phyloP scores from a whole-genome alignment of 78 protist species.

The Anaeramoeba ignava region DNA sequence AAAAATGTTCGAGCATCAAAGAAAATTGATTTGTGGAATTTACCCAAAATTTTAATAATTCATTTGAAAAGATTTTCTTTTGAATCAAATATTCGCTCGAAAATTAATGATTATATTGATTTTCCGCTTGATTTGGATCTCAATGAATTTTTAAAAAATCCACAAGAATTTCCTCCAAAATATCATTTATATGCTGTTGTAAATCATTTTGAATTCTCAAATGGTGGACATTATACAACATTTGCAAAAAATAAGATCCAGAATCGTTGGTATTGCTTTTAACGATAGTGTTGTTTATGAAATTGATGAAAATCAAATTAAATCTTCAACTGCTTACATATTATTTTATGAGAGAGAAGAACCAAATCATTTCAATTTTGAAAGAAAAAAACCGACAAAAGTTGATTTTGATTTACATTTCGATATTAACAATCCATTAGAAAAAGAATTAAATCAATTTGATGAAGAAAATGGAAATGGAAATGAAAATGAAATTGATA shows the following conservation, averaged over 20 bases:
- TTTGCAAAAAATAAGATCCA: background rate
- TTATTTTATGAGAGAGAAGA: background rate
- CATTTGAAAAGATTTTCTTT: background rate
- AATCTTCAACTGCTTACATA: background rate
- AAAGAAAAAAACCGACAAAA: too few relatives aligned
- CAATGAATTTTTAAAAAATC: background rate
- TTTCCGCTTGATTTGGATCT: background rate
- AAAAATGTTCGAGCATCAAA: background rate
- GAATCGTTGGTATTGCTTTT: background rate
- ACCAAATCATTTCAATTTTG: too few relatives aligned
- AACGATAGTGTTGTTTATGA: background rate
- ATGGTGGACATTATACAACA: background rate
- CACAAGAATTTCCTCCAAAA: background rate
- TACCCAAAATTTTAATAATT: background rate
- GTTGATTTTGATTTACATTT: too few relatives aligned
- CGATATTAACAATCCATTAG: too few relatives aligned
- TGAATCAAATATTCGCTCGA: background rate
- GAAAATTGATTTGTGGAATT: background rate
- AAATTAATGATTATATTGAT: background rate
- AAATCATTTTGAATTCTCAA: background rate
- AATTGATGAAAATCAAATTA: background rate
- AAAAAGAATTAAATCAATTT: too few relatives aligned
- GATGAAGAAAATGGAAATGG: too few relatives aligned
- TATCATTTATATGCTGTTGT: background rate
- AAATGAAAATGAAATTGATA: too few relatives aligned